Conservation (phyloP, 2,329 filamentous ascomycete species). For the Cyphellophora attinorum region DNA sequence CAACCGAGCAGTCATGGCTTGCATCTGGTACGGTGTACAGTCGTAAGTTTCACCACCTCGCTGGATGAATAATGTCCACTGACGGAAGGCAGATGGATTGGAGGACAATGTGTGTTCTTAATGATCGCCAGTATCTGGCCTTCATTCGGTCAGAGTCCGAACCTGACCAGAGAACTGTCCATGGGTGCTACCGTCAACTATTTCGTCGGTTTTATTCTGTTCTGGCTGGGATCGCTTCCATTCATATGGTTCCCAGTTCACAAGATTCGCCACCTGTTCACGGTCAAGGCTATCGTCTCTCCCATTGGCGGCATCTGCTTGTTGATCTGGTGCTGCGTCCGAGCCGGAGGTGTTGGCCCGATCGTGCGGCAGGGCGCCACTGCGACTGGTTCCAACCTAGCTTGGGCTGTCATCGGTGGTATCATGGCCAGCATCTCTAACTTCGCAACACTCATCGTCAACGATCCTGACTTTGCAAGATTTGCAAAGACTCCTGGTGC, state of each 20-base stretch:
- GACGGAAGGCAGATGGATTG: too few relatives aligned
- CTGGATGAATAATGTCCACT: too few relatives aligned
- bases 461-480: constrained; percentile 69
- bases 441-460: constrained; percentile 73
- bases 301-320: constrained; percentile 76
- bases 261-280: constrained; percentile 65
- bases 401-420: constrained; percentile 73
- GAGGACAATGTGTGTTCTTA: constrained; percentile 25
- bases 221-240: constrained; percentile 17
- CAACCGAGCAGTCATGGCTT: constrained; percentile 67
- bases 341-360: constrained; percentile 73
- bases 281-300: constrained; percentile 77
- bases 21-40: constrained; percentile 32
- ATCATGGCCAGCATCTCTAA: constrained; percentile 87
- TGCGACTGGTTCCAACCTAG: constrained; percentile 58
- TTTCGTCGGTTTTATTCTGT: constrained; percentile 29
- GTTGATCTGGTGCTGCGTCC: constrained; percentile 76
- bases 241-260: constrained; percentile 22
- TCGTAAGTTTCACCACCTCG: too few relatives aligned
- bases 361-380: constrained; percentile 62
- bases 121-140: constrained; percentile 26
- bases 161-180: constrained; percentile 29
- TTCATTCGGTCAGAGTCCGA: constrained; percentile 25
- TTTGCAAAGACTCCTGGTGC: constrained; percentile 43
- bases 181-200: constrained; percentile 25